These are phyloP conservation scores for Astrephomene gubernaculifera DNA, from an alignment of 139 green algal genomes.

Conservation along the genomic window DNA sequence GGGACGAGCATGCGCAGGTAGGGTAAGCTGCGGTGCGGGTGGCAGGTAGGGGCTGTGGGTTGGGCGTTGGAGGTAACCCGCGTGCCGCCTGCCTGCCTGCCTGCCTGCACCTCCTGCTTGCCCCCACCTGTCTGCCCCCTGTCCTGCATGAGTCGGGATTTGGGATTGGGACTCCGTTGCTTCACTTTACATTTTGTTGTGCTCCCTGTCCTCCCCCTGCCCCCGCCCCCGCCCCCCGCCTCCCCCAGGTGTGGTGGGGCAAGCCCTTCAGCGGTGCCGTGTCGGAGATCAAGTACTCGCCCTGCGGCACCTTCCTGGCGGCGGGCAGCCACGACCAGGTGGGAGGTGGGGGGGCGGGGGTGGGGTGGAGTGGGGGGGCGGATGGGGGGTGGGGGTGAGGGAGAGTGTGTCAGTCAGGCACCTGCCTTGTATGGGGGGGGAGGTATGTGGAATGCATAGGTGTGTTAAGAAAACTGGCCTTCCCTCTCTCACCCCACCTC, in stretches of 20 bases:
- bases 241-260: constrained; percentile 55
- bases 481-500: not conserved
- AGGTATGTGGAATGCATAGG: too few relatives aligned
- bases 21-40: too few relatives aligned
- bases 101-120: too few relatives aligned
- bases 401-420: not conserved
- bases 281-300: constrained; percentile 61
- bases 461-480: too few relatives aligned
- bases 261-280: constrained; percentile 52
- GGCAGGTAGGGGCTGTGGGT: too few relatives aligned
- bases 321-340: constrained; percentile 63
- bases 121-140: not conserved
- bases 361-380: not conserved
- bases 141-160: too few relatives aligned
- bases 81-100: too few relatives aligned
- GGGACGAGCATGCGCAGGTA: not conserved
- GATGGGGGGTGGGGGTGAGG: not conserved
- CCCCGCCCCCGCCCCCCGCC: not conserved
- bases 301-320: constrained; percentile 60
- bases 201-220: too few relatives aligned
- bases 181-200: too few relatives aligned
- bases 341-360: not conserved
- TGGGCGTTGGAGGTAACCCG: too few relatives aligned
- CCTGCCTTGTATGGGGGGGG: too few relatives aligned
- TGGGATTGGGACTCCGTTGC: too few relatives aligned